phyloP scores from a whole-genome alignment of 805 yeast genomes.

The Nakazawaea holstii region DNA sequence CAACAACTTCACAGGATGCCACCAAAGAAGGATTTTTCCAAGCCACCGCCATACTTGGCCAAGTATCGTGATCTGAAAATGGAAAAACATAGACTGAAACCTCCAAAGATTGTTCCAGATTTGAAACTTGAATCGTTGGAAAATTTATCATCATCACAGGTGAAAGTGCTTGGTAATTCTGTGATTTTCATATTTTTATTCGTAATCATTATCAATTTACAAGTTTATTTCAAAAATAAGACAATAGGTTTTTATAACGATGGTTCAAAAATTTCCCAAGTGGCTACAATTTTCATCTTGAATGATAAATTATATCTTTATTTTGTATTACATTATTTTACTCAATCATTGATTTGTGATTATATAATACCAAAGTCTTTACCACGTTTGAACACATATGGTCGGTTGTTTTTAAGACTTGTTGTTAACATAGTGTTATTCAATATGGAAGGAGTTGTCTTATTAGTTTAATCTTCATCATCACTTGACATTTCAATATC shows the following conservation, averaged over 20 bases:
- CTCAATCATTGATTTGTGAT: conserved; percentile 7
- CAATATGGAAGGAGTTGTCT: background rate
- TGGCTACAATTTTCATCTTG: conserved; percentile 1
- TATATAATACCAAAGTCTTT: background rate
- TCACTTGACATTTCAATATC: conserved; percentile 27
- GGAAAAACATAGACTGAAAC: background rate
- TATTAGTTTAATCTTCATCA: conserved; percentile 16
- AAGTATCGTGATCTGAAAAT: background rate
- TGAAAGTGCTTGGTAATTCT: background rate
- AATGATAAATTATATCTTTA: conserved; percentile 4
- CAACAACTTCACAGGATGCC: background rate
- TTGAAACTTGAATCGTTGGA: background rate
- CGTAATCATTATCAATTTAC: conserved; percentile 1
- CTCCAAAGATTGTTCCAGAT: conserved; percentile 2
- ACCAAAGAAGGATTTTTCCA: conserved; percentile 2
- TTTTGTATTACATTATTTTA: background rate
- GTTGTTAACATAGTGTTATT: background rate
- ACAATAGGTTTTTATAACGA: background rate
- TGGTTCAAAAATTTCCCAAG: background rate
- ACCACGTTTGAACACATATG: background rate
- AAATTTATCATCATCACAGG: conserved; percentile 1
- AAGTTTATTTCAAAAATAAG: conserved; percentile 3
- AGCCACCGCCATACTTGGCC: conserved; percentile 5
- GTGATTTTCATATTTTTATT: background rate
- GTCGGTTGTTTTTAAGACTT: background rate